Conservation (phyloP, 2,329 filamentous ascomycete species). For the Dichotomopilus funicola region DNA sequence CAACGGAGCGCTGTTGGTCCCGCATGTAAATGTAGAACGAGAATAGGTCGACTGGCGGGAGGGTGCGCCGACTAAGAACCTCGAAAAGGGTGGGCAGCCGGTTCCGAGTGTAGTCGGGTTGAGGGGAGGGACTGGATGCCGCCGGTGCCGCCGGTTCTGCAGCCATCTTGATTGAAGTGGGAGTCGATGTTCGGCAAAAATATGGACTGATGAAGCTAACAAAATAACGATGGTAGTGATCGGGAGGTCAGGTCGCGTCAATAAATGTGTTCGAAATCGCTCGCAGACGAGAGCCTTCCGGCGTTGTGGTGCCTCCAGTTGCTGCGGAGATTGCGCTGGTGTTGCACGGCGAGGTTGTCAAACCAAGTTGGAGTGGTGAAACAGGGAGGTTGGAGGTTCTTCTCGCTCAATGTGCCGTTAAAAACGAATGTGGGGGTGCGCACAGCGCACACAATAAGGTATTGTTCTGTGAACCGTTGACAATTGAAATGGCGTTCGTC, state of each 20-base stretch:
- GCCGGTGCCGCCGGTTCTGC: slow-evolving; percentile 26
- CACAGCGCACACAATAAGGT: slow-evolving; percentile 18
- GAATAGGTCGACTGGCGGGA: slow-evolving; percentile 92
- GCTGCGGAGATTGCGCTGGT: slow-evolving; percentile 2
- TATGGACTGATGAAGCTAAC: not conserved
- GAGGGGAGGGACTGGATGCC: slow-evolving; percentile 41
- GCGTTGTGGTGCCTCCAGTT: slow-evolving; percentile 1
- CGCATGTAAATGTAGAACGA: slow-evolving; percentile 99
- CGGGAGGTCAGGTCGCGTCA: slow-evolving; percentile 1
- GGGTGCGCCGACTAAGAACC: slow-evolving; percentile 87
- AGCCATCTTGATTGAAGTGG: slow-evolving; percentile 30
- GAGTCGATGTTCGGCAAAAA: not conserved
- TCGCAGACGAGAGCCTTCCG: not conserved
- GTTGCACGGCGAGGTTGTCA: slow-evolving; percentile 5
- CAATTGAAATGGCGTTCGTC: slow-evolving; percentile 6
- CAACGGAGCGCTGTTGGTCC: slow-evolving; percentile 94
- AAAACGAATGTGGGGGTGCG: slow-evolving; percentile 19
- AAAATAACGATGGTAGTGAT: slow-evolving; percentile 3
- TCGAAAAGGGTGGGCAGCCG: slow-evolving; percentile 92
- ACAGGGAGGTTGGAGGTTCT: not conserved
- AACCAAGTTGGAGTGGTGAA: not conserved
- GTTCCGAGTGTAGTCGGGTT: slow-evolving; percentile 62
- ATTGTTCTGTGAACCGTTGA: slow-evolving; percentile 6
- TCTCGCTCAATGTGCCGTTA: not conserved
- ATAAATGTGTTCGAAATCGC: not conserved